These are phyloP conservation scores for Kernera saxatilis DNA, from an alignment of 345 rosid species.

Conservation along the genomic window DNA sequence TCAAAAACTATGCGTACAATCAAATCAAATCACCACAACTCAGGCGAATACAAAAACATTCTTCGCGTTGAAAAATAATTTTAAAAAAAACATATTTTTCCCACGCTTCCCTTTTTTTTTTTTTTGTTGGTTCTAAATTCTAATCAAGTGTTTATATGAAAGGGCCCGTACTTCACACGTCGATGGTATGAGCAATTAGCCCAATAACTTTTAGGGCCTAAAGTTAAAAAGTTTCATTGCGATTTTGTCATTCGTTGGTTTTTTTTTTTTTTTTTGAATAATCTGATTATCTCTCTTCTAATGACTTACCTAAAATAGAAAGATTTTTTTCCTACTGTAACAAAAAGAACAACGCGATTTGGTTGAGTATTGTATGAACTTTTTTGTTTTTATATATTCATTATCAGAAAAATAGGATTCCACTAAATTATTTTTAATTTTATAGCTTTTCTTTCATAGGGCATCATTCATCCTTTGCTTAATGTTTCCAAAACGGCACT, in stretches of 20 bases:
- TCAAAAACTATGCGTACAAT: slow-evolving; percentile 10
- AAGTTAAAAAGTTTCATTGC: not conserved
- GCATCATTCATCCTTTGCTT: not conserved
- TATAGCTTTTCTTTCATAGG: not conserved
- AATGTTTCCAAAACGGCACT: not conserved
- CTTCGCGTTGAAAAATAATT: not conserved
- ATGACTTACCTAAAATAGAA: not conserved
- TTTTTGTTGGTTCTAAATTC: too few relatives aligned
- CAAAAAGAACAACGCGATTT: not conserved
- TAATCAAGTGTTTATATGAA: too few relatives aligned
- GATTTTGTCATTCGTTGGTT: not conserved
- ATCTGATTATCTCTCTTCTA: not conserved
- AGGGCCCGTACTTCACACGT: too few relatives aligned
- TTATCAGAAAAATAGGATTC: not conserved
- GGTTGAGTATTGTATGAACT: not conserved
- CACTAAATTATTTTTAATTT: not conserved
- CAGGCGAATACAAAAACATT: not conserved
- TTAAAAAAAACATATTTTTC: not conserved
- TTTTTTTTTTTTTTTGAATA: not conserved
- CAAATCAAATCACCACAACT: not conserved
- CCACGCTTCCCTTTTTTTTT: too few relatives aligned
- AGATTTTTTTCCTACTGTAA: not conserved
- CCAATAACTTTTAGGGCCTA: not conserved
- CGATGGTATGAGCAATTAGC: too few relatives aligned
- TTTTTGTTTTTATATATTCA: not conserved